phyloP scores from a whole-genome alignment of 2,329 filamentous ascomycete genomes.

The Stagonosporopsis tanaceti region DNA sequence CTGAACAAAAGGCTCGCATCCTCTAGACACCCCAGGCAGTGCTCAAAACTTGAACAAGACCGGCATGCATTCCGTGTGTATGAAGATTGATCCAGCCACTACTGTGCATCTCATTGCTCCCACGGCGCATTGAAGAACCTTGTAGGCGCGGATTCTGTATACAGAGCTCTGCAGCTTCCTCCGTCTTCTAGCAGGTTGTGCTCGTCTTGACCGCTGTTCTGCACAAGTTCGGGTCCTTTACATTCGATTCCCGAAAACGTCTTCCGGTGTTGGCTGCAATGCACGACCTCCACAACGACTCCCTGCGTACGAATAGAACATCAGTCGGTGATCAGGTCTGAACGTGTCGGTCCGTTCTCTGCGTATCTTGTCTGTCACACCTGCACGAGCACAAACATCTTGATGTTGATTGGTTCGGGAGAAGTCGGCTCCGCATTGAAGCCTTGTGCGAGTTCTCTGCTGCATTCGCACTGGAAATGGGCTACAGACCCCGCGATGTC shows the following conservation, averaged over 20 bases:
- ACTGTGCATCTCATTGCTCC: background rate
- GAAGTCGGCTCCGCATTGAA: background rate
- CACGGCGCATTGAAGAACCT: background rate
- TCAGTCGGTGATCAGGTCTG: background rate
- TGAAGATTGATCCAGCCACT: background rate
- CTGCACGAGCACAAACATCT: background rate
- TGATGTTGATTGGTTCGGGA: slow-evolving; percentile 1
- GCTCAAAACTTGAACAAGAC: background rate
- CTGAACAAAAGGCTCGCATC: background rate
- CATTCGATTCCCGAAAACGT: slow-evolving; percentile 6
- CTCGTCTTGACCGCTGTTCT: slow-evolving; percentile 19
- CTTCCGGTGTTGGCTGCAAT: background rate
- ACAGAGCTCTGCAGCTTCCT: background rate
- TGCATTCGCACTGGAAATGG: background rate
- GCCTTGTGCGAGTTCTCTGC: background rate
- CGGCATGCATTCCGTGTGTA: background rate
- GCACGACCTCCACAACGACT: slow-evolving; percentile 2
- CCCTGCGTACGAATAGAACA: background rate
- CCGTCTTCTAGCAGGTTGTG: background rate
- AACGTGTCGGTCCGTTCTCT: background rate
- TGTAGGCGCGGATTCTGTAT: background rate
- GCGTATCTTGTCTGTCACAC: background rate
- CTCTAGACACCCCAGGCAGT: background rate
- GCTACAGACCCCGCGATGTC: background rate
- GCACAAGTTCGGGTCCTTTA: slow-evolving; percentile 6